Base-by-base conservation (phyloP, 345 rosid genomes). In the Passiflora organensis region DNA sequence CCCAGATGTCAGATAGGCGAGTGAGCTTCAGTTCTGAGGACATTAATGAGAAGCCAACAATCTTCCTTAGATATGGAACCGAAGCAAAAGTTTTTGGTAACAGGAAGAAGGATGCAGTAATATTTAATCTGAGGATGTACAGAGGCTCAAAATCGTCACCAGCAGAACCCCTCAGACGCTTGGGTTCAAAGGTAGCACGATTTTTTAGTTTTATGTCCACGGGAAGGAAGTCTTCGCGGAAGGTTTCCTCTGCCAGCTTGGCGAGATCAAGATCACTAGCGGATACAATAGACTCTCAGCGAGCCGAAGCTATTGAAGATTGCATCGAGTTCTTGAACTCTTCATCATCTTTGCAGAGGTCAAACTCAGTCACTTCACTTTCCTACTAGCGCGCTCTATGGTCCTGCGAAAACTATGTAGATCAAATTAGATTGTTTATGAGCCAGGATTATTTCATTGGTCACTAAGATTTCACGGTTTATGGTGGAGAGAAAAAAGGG, bases 261-360 rank as follows among this genome's bases (percentile, higher is more conserved):
- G 56, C 64, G 23, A 86, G 98, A 74, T 84, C 95, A 41, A 68
- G 84, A 44, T 91, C 93, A 14, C 49, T 84, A n/a, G 78, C 71
- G 14, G 94, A 84, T 16, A 71, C 88, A 17, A 62, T 69, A 5
- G 95, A 91, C 44, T 85, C 93, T 14, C 96, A 86, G 34, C 49
- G 84, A 69, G 95, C 88, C 38, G 95, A 91, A 72, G 96, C 90
- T 36, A 76, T 91, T 8, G 87, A 86, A 65, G 96, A 91, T 51
- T 91, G 98, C 69, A 91, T 91, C 53, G 79, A 85, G 78, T 91
- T 88, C 82, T 73, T 88, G 61, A 91, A 91, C 51, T 81, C 84
- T 65, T 85, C 88, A 18, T 81, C 82, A 43, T 79, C 88, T 37
- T 44, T 86, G 72, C 78, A 72, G 11, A 75, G 93, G 66, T 84